A percentile compares a stretch with the other conserved stretches of the same genome.
These are phyloP conservation scores for Ampelocalamus luodianensis DNA, from an alignment of 176 grass and related monocot genomes.

Conservation along the genomic window DNA sequence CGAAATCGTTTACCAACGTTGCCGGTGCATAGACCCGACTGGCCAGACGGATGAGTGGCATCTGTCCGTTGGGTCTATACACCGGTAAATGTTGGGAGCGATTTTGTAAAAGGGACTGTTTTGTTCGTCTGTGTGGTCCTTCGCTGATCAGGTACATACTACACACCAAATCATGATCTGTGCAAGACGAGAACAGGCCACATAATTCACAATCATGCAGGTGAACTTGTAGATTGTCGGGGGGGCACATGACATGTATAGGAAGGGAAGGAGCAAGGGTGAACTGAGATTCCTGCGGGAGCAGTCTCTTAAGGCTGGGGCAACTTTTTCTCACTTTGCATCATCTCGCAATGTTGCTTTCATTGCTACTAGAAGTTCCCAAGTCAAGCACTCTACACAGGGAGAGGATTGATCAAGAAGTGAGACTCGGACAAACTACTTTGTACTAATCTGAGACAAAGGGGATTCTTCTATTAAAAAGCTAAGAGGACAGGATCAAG, in stretches of 20 bases:
- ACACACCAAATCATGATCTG: background rate
- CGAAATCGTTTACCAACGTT: too few relatives aligned
- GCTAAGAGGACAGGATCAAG: background rate
- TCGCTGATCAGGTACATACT: too few relatives aligned
- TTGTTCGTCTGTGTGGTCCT: background rate
- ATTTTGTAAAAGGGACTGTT: too few relatives aligned
- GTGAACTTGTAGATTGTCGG: background rate
- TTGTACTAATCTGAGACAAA: conserved; percentile 4
- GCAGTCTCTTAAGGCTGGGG: background rate
- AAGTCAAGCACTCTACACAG: background rate
- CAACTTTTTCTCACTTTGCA: background rate
- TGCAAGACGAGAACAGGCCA: background rate
- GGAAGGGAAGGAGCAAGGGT: background rate
- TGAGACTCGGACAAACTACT: background rate
- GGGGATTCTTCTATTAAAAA: background rate
- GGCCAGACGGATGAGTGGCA: too few relatives aligned
- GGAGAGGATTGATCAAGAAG: background rate
- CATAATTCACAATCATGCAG: background rate
- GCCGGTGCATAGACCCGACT: too few relatives aligned
- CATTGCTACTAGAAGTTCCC: background rate
- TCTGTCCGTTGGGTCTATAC: too few relatives aligned
- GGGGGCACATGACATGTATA: background rate
- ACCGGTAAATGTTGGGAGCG: too few relatives aligned
- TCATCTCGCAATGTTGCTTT: conserved; percentile 7
- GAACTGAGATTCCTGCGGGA: background rate